phyloP scores from a whole-genome alignment of 257 asterid species.

The Gentiana dahurica region DNA sequence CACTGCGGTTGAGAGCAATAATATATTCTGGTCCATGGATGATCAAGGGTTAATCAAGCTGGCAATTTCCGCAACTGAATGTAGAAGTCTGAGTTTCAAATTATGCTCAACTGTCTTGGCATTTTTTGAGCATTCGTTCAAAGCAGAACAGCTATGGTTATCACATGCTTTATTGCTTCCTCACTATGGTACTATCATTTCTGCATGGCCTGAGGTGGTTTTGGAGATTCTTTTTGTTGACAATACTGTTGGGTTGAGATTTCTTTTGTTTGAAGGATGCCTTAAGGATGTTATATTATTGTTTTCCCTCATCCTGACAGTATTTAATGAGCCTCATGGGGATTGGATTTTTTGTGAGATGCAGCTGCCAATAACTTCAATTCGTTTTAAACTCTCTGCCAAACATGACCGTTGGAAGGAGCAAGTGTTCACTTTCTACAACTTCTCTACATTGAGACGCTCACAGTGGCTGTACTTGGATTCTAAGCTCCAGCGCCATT shows the following conservation, averaged over 20 bases:
- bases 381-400: constrained; percentile 54
- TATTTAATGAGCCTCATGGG: constrained; percentile 44
- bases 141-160: constrained; percentile 25
- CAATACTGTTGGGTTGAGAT: constrained; percentile 63
- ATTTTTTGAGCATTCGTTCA: constrained; percentile 18
- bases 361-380: constrained; percentile 74
- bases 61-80: constrained; percentile 25
- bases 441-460: constrained; percentile 47
- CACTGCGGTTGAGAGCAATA: constrained; percentile 11
- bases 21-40: constrained; percentile 34
- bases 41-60: constrained; percentile 34
- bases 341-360: constrained; percentile 28
- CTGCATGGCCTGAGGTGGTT: constrained; percentile 59
- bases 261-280: constrained; percentile 60
- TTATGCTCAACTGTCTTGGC: constrained; percentile 39
- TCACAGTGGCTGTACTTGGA: constrained; percentile 67
- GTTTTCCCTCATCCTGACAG: constrained; percentile 47
- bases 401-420: constrained; percentile 44
- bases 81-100: constrained; percentile 27
- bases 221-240: constrained; percentile 88
- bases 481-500: constrained; percentile 49
- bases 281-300: constrained; percentile 57
- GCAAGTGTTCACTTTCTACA: constrained; percentile 51
- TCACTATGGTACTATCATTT: constrained; percentile 52
- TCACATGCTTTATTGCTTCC: constrained; percentile 40